phyloP scores from a whole-genome alignment of 345 rosid genomes.

The Durio zibethinus region DNA sequence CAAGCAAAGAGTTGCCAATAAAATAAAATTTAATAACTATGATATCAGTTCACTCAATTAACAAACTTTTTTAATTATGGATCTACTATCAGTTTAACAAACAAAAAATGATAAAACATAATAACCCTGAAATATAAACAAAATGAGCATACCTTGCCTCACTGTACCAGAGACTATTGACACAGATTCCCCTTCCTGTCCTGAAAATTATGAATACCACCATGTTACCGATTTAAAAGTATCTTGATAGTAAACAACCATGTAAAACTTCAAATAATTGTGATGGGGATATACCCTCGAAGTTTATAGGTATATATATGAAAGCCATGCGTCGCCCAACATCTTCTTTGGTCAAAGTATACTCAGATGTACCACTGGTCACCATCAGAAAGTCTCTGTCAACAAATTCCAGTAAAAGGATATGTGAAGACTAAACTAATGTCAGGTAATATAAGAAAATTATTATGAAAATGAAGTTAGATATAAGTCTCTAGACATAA shows the following conservation, averaged over 20 bases:
- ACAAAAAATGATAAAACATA: not conserved
- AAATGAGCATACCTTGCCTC: slow-evolving; percentile 65
- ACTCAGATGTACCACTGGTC: slow-evolving; percentile 79
- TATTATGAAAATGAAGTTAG: not conserved
- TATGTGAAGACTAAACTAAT: not conserved
- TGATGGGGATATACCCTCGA: slow-evolving; percentile 62
- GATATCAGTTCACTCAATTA: not conserved
- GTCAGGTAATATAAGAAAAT: not conserved
- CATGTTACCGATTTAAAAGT: slow-evolving; percentile 5
- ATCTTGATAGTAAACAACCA: slow-evolving; percentile 13
- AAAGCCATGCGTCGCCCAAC: slow-evolving; percentile 71
- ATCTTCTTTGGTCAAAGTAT: slow-evolving; percentile 79
- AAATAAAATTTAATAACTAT: not conserved
- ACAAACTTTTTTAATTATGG: not conserved
- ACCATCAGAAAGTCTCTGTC: slow-evolving; percentile 55
- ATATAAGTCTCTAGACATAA: not conserved
- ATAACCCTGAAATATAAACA: slow-evolving; percentile 1
- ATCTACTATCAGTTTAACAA: slow-evolving; percentile 5
- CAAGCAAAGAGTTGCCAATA: not conserved
- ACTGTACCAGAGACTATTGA: slow-evolving; percentile 57
- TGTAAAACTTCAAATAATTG: slow-evolving; percentile 13
- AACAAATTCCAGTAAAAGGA: slow-evolving; percentile 8
- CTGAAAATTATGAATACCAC: slow-evolving; percentile 41
- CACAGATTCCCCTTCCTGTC: slow-evolving; percentile 78
- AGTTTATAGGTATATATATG: slow-evolving; percentile 80